Evolutionary conservation across 2,329 filamentous ascomycete species (phyloP), one percentile per base, ranked within the genome.

Genomic region (Mycogone perniciosa): DNA sequence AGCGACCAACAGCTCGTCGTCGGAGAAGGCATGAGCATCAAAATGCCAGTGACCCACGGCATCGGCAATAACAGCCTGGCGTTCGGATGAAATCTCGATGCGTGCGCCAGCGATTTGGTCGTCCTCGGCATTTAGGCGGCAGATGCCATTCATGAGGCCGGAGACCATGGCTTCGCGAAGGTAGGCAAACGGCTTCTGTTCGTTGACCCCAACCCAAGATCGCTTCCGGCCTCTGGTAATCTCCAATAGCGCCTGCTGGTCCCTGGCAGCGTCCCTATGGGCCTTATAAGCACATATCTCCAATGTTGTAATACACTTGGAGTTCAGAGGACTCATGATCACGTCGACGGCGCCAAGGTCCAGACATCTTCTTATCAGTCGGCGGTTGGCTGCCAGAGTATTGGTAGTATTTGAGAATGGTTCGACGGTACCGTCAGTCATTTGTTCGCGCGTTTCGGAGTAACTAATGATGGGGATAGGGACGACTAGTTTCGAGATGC

Each of bases 161-260:
- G 89, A 93, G 5, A 96, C 91, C 89, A 96, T 96, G 45, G 88
- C 88, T 71, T 96, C 91, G 54, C 91, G 80, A 49, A 96, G 72
- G 69, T 96, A 96, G 11, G 89, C 85, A 70, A 90, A 96, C 1
- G 90, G 89, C 64, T 91, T 86, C 59, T 89, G 81, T 58, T 92
- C 88, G 62, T 88, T 82, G 8, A 95, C 79, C 29, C 91, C 90
- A 39, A 96, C 89, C 91, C 91, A 96, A 0, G 91, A 96, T 48
- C 89, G 81, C 67, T 95, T 95, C 50, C 90, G 80, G 41, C 85
- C 83, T 58, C 85, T 83, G 62, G 85, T 86, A 53, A 86, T 75
- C 53, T 87, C 85, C 51, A 90, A 65, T 54, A 90, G 78, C 13
- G 83, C 81, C 53, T 85, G 79, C 62, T 89, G 84, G 61, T 91